Evolutionary conservation across 805 yeast species (phyloP), one percentile per base, ranked within the genome.

Genomic region (Starmera caribaea): DNA sequence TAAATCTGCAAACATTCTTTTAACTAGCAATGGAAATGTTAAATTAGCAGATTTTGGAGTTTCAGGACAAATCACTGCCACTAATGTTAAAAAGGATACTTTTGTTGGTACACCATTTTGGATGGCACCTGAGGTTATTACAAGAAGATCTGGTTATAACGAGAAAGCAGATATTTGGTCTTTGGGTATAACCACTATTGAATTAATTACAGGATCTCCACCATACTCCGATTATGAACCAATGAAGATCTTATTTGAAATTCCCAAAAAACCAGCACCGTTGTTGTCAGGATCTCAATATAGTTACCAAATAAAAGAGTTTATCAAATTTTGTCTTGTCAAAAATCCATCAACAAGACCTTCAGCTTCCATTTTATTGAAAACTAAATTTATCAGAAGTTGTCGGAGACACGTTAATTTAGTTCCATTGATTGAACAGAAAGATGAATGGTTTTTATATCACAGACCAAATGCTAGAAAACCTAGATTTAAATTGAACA

Each of bases 71-170:
- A 67, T 89, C 24, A 61, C 67, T 35, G 55, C 96, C 2, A 79
- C 79, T 38, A 68, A 74, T 48, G 61, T 75, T 41, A 67, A 76
- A 44, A 73, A 80, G 46, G 70, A 74, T 40, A 85, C 96, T 0
- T 81, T 89, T 68, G 96, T 88, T 38, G 97, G 97, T 1, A 88
- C 97, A 0, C 96, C 97, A 12, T 86, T 76, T 59, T 89, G 97
- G 97, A 89, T 90, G 97, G 98, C 98, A 0, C 98, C 98, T 0
- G 98, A 92, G 57, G 83, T 90, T n/a, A 82, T 92, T 34, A 57
- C 67, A 5, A 57, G 71, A 42, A 54, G 59, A 35, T 57, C 62
- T 9, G 95, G 92, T 1, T 88, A 92, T 58, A 73, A 84, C 53
- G 83, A 80, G 45, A 84, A 82, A 52, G 95, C 88, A 1, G 98